Base-by-base conservation (phyloP, 2,329 filamentous ascomycete genomes). In the Monosporascus ibericus region DNA sequence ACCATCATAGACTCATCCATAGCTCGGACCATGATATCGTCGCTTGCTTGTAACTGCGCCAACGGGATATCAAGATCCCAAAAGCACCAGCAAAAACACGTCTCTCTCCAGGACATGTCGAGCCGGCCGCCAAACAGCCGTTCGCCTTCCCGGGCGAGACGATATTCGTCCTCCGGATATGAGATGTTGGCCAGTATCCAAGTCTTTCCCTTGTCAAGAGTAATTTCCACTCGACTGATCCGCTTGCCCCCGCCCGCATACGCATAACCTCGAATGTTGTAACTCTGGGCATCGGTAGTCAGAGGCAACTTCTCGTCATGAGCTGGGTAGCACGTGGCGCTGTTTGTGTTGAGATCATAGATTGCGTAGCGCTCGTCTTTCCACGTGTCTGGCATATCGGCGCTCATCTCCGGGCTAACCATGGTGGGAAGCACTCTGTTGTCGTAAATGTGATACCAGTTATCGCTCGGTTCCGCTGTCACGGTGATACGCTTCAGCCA, bases 401-500 rank as follows among this genome's bases (percentile, higher is more conserved):
- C 85, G 53, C 88, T 86, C 65, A 87, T 85, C 60, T 95, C 90
- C 0, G 92, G 90, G 11, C 85, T 86, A 17, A 96, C 78, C 79
- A 85, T 92, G 0, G 90, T 95, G 58, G 92, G 92, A 39, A 96
- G 72, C 1, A 96, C 90, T 53, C 90, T 78, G 66, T 96, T 96
- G 68, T 96, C 92, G 69, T 94, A 92, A 56, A 95, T 90, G 68
- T 96, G 92, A 63, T 96, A 96, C 90, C 90, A 95, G 65, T 95
- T 96, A 57, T 92, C 86, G 65, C 90, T 95, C 0, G 91, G 90
- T 24, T 78, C 75, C 9, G 85, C 80, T 0, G 90, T 92, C 48
- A 96, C 69, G 44, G 91, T 87, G 55, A 96, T 79, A 58, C 78
- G 85, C 72, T 86, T 92, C 53, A 96, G 68, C 92, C 92, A 96